Conservation (phyloP, 345 rosid species). For the Sonneratia caseolaris region DNA sequence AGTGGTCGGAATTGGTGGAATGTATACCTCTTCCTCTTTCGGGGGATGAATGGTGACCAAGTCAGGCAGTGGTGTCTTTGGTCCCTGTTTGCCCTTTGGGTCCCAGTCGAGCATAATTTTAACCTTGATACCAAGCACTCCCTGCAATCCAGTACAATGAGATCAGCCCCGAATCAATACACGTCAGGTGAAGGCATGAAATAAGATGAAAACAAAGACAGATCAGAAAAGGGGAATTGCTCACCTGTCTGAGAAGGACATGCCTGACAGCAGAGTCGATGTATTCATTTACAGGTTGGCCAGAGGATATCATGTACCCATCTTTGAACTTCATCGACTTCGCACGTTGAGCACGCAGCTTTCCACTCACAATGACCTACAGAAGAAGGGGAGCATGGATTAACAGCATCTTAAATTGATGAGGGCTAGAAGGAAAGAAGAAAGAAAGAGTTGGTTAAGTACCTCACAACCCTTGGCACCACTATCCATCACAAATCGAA, state of each 20-base stretch:
- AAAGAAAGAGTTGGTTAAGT: neutral
- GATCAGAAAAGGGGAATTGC: neutral
- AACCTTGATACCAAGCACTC: slow-evolving; percentile 41
- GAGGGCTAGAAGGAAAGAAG: neutral
- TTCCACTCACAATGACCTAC: slow-evolving; percentile 40
- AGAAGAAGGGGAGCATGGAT: neutral
- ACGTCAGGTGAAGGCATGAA: neutral
- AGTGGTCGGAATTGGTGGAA: slow-evolving; percentile 8
- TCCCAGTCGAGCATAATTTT: slow-evolving; percentile 46
- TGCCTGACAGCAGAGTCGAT: slow-evolving; percentile 44
- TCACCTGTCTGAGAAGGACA: slow-evolving; percentile 38
- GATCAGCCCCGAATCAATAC: neutral
- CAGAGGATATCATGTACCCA: slow-evolving; percentile 45
- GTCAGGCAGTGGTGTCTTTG: slow-evolving; percentile 30
- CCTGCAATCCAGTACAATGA: slow-evolving; percentile 8
- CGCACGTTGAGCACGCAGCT: slow-evolving; percentile 35
- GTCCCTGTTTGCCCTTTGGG: slow-evolving; percentile 40
- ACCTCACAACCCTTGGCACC: slow-evolving; percentile 44
- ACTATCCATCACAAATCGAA: slow-evolving; percentile 35
- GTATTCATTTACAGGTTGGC: slow-evolving; percentile 36
- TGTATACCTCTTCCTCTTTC: slow-evolving; percentile 29
- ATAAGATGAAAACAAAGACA: neutral
- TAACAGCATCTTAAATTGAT: neutral
- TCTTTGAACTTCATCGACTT: slow-evolving; percentile 46
- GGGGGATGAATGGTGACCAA: slow-evolving; percentile 33